A percentile compares a stretch with the other conserved stretches of the same genome.
phyloP scores from a whole-genome alignment of 768 basidiomycete species.

The Chalciporus pseudorubinellus region DNA sequence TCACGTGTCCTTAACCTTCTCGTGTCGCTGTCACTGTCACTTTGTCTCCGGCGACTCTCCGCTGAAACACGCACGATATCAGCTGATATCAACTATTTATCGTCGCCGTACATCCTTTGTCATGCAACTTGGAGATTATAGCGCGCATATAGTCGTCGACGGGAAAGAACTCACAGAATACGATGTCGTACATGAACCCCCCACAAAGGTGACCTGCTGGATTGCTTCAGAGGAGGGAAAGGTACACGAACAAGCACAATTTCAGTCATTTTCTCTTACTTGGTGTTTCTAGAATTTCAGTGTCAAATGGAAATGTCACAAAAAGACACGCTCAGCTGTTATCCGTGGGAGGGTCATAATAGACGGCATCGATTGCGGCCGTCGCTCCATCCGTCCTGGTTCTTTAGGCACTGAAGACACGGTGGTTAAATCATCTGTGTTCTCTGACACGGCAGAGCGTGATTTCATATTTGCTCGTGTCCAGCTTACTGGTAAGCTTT shows the following conservation, averaged over 20 bases:
- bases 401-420: background rate
- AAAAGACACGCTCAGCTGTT: background rate
- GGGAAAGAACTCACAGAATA: slow-evolving; percentile 13
- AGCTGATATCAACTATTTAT: too few relatives aligned
- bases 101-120: background rate
- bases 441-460: background rate
- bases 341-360: background rate
- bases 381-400: rapidly evolving
- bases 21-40: too few relatives aligned
- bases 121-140: slow-evolving; percentile 19
- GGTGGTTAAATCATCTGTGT: background rate
- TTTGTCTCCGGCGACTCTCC: too few relatives aligned
- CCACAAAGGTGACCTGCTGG: slow-evolving; percentile 20
- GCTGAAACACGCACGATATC: too few relatives aligned
- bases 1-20: too few relatives aligned
- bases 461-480: slow-evolving; percentile 17
- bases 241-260: background rate
- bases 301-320: slow-evolving; percentile 13
- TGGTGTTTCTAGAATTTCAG: slow-evolving; percentile 7
- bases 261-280: background rate
- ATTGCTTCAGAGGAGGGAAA: slow-evolving; percentile 24
- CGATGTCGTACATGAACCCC: slow-evolving; percentile 1
- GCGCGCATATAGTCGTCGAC: slow-evolving; percentile 13
- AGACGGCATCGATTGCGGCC: slow-evolving; percentile 3
- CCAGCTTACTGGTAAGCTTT: slow-evolving; percentile 17